Conservation (phyloP, 768 basidiomycete species). For the Lentinula lateritia region DNA sequence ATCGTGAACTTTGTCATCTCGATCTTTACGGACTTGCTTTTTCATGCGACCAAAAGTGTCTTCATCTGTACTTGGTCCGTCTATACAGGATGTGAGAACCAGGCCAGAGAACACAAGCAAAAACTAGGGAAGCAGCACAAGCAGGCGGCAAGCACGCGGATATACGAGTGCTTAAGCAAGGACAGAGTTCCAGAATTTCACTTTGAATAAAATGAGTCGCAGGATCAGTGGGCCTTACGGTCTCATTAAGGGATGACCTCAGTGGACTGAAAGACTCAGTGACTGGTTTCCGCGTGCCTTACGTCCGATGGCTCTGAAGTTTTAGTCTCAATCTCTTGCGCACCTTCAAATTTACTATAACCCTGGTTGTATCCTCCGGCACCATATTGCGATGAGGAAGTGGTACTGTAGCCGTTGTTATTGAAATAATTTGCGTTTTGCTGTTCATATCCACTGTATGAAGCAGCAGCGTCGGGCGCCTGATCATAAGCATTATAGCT, state of each 20-base stretch:
- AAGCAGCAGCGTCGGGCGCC: constrained; percentile 56
- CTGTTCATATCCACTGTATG: constrained; percentile 68
- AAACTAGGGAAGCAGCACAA: constrained; percentile 42
- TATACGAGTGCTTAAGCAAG: constrained; percentile 14
- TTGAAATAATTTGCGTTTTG: constrained; percentile 66
- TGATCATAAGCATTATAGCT: constrained; percentile 61
- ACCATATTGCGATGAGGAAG: constrained; percentile 48
- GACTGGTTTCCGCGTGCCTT: constrained; percentile 44
- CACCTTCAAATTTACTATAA: constrained; percentile 71
- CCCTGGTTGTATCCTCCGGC: constrained; percentile 51
- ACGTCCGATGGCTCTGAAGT: constrained; percentile 37
- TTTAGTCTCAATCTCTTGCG: constrained; percentile 70
- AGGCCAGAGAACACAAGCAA: constrained; percentile 26
- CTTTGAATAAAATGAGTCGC: neutral
- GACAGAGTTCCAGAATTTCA: constrained; percentile 3
- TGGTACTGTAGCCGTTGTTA: constrained; percentile 54
- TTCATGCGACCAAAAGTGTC: constrained; percentile 36
- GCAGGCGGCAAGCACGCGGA: constrained; percentile 27
- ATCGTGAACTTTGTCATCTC: constrained; percentile 86
- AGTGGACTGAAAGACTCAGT: constrained; percentile 7
- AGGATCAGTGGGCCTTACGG: constrained; percentile 2
- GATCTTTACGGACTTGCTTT: constrained; percentile 62
- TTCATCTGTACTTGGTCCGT: constrained; percentile 54
- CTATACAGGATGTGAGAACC: constrained; percentile 49
- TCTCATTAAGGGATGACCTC: constrained; percentile 7